Evolutionary conservation across 805 yeast genomes (phyloP), one percentile per base, ranked within the genome.

Genomic region (Babjeviella inositovora): DNA sequence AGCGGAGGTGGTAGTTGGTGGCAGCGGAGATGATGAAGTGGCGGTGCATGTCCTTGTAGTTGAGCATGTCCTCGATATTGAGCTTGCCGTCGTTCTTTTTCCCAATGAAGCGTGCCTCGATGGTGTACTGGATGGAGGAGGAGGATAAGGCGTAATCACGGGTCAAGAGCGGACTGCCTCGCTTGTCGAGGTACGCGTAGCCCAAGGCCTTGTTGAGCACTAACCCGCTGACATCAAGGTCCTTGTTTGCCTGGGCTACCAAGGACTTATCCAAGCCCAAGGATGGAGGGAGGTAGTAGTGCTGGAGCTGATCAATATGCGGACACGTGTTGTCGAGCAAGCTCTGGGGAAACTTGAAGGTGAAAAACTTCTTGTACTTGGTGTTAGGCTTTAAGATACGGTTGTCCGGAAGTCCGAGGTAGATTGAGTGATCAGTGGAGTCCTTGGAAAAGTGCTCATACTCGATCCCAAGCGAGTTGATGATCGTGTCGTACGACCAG

Each of bases 61-160:
- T n/a, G n/a, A n/a, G n/a, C n/a, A n/a, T n/a, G n/a, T n/a, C n/a
- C n/a, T n/a, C n/a, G n/a, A n/a, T n/a, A 8, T 27, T 16, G 3
- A 8, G 17, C 9, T 15, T 23, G 8, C 19, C 3, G 14, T 46
- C 45, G 9, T 46, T 41, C 2, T 45, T 43, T 27, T 53, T 49
- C 23, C 70, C 75, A 14, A 70, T 61, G 21, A 68, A 46, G 26
- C 59, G 57, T n/a, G 69, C 67, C 28, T 62, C 69, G 11, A 70
- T 50, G 3, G 63, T 49, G 34, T 69, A 69, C 14, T 60, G 46
- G 9, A 68, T 42, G 18, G 70, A 61, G 13, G 35, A 34, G 25
- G 53, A 53, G 4, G 57, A 65, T 15, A 44, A 41, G 6, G 53
- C 35, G 20, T 53, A 42, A 41, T 70, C 79, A 8, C 43, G 45